Base-by-base conservation (phyloP, 305 asterid species). In the Euphrasia arctica region DNA sequence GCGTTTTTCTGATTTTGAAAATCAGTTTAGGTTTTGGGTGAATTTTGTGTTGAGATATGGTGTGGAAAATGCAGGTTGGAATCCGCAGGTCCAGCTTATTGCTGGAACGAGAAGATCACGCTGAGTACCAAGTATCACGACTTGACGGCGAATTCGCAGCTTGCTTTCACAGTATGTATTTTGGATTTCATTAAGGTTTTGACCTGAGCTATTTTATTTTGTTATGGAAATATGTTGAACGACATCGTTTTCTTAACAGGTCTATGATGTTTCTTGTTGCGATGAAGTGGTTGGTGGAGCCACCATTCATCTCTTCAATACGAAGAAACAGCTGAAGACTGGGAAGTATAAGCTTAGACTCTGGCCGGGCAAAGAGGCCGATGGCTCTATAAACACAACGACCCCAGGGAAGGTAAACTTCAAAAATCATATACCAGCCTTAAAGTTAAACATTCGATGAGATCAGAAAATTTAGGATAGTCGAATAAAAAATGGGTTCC, bases 281-380 rank as follows among this genome's bases (percentile, higher is more conserved):
- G 97, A 85, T 71, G 91, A 84, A 69, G 81, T 86, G 67, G 85
- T 90, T 74, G 99, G 99, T 62, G 99, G 99, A 72, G 95, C 97
- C 13, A 85, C 99, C 18, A 78, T 90, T 77, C 94, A 80, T 78
- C 88, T 93, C 14, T 93, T 93, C 71, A 93, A 88, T 84, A 81
- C 79, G 89, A 88, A 93, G 70, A 93, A 88, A 43, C 96, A 88
- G 77, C 90, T 90, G 59, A 88, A 90, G 86, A 88, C 90, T 25
- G 96, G 99, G 66, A 93, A 93, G 77, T 94, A 90, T 76, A 93
- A 90, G 76, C 95, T 93, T 49, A 88, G 96, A 80, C 90, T 93
- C 72, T 93, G 97, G 97, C 60, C 77, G 4, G 89, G 86, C 31
- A 82, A 82, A 72, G 97, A 86, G 77, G 97, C 99, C 7, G 97